These are phyloP conservation scores for Larix sibirica DNA, from an alignment of 83 land plant genomes.

Conservation along the genomic window DNA sequence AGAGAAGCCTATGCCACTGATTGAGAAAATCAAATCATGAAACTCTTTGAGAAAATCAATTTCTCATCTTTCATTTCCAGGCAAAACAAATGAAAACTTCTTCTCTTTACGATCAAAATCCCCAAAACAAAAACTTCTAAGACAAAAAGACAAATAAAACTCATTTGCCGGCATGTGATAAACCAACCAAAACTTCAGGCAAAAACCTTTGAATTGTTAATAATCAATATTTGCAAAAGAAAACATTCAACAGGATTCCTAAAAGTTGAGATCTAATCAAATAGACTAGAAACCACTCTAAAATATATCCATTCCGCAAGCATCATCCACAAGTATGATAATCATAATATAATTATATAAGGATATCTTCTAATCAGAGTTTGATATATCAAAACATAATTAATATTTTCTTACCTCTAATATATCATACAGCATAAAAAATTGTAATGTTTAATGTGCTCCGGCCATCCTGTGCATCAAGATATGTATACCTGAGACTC, in stretches of 20 bases:
- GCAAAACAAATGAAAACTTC: constrained; percentile 6
- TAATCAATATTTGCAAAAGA: not conserved
- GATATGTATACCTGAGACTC: not conserved
- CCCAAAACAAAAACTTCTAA: not conserved
- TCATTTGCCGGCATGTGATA: constrained; percentile 6
- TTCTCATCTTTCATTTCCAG: constrained; percentile 1
- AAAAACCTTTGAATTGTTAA: not conserved
- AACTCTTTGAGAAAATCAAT: not conserved
- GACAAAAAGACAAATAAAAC: constrained; percentile 4
- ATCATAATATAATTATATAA: not conserved
- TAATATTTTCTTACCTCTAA: not conserved
- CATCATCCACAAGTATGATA: not conserved
- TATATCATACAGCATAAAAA: not conserved
- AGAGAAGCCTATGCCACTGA: not conserved
- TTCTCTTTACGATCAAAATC: not conserved
- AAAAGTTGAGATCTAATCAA: not conserved
- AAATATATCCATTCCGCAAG: not conserved
- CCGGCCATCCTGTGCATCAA: not conserved
- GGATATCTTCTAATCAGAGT: not conserved
- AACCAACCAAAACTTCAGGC: not conserved
- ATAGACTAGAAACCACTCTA: not conserved
- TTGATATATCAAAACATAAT: not conserved
- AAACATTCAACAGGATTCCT: not conserved
- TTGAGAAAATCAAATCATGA: not conserved
- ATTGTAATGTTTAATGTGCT: not conserved